These are phyloP conservation scores for Agaricus subrufescens DNA, from an alignment of 768 basidiomycete species.

Conservation along the genomic window DNA sequence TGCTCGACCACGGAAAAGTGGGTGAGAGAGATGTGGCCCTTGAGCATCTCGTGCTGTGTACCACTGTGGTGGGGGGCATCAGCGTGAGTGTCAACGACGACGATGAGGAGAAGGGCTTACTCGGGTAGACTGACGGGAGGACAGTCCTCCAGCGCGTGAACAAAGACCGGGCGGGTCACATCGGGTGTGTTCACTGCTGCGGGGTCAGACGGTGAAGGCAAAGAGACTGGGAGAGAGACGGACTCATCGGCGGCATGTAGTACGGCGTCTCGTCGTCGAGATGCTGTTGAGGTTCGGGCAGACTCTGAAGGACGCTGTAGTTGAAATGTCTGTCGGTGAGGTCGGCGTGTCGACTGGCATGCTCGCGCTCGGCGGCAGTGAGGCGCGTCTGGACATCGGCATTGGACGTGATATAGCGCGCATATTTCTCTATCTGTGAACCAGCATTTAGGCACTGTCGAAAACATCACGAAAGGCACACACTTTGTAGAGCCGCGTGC, in stretches of 20 bases:
- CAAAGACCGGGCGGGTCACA: conserved; percentile 72
- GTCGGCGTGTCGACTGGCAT: conserved; percentile 74
- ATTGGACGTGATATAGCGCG: conserved; percentile 70
- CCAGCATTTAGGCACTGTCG: not conserved
- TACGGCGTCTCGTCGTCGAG: conserved; percentile 64
- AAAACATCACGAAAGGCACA: conserved; percentile 8
- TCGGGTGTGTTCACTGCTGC: conserved; percentile 72
- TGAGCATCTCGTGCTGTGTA: conserved; percentile 64
- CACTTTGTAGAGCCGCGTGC: conserved; percentile 85
- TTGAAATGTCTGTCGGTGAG: conserved; percentile 76
- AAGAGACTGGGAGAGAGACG: conserved; percentile 20
- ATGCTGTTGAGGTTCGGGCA: conserved; percentile 73
- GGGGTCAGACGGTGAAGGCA: not conserved
- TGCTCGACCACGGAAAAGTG: conserved; percentile 76
- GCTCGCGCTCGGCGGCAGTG: conserved; percentile 76
- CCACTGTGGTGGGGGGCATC: conserved; percentile 38
- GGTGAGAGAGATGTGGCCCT: conserved; percentile 77
- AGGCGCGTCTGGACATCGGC: conserved; percentile 72
- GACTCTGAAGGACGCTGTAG: conserved; percentile 73
- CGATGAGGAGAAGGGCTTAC: conserved; percentile 34
- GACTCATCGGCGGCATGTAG: conserved; percentile 75
- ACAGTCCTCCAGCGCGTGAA: conserved; percentile 71
- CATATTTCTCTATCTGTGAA: conserved; percentile 79
- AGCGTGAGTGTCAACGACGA: not conserved
- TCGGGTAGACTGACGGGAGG: conserved; percentile 64